Percentiles rank a stretch among this genome's conserved stretches.
Evolutionary conservation across 2,329 filamentous ascomycete species (phyloP).

Genomic region (Escovopsis weberi): DNA sequence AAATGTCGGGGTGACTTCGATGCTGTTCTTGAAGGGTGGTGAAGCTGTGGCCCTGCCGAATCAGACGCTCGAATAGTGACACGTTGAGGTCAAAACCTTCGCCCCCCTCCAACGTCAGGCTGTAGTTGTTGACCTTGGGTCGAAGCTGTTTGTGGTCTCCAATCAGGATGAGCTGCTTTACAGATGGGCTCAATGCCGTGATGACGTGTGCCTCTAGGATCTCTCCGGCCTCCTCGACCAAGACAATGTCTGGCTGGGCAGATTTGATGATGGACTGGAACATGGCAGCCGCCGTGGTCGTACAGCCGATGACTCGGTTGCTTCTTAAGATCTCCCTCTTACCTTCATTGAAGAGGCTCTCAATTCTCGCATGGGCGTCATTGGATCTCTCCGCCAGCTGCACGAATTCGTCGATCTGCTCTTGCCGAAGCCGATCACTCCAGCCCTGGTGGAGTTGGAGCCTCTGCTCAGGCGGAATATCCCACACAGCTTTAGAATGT

Average conservation of each 20-base stretch:
- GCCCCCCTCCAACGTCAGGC: conserved; percentile 46
- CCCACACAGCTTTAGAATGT: conserved; percentile 33
- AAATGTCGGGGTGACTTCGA: conserved; percentile 56
- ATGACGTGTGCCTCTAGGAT: conserved; percentile 53
- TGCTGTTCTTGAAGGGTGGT: conserved; percentile 46
- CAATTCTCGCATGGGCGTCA: conserved; percentile 23
- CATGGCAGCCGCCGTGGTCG: conserved; percentile 55
- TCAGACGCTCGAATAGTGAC: conserved; percentile 55
- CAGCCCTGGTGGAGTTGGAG: conserved; percentile 24
- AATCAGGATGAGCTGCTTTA: conserved; percentile 53
- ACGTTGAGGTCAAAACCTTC: conserved; percentile 52
- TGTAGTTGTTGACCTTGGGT: conserved; percentile 49
- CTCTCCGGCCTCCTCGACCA: conserved; percentile 62
- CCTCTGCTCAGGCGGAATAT: conserved; percentile 25
- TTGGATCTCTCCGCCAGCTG: conserved; percentile 27
- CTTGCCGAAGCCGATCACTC: conserved; percentile 30
- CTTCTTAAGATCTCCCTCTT: conserved; percentile 29
- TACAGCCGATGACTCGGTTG: conserved; percentile 53
- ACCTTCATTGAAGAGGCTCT: conserved; percentile 27
- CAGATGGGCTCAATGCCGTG: conserved; percentile 38
- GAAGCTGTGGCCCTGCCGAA: conserved; percentile 38
- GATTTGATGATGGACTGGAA: conserved; percentile 38
- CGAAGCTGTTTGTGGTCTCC: conserved; percentile 62
- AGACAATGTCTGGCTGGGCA: conserved; percentile 41
- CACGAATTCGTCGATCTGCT: conserved; percentile 30